Conservation (phyloP, 371 early-diverging fungal genomes). For the Mucor irregularis region DNA sequence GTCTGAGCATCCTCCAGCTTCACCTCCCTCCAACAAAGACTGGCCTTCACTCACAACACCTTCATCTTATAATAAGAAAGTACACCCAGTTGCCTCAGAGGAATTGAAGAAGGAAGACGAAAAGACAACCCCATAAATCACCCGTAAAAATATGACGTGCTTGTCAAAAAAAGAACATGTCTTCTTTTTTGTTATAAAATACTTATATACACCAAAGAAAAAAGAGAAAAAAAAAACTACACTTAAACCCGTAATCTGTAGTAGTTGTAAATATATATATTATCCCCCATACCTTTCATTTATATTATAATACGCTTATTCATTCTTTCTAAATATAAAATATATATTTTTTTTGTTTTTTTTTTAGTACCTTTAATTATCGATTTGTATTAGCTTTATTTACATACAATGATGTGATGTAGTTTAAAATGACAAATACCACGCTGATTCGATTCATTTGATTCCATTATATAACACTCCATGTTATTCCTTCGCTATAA, state of each 20-base stretch:
- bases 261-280: conserved; percentile 5
- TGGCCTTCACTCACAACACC: conserved; percentile 18
- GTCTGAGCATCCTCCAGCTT: conserved; percentile 6
- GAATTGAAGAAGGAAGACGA: conserved; percentile 3
- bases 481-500: too few species aligned
- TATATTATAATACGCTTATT: not conserved
- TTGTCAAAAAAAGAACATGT: conserved; percentile 5
- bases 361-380: not conserved
- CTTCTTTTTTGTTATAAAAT: conserved; percentile 2
- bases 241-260: not conserved
- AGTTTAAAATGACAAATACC: too few species aligned
- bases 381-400: too few species aligned
- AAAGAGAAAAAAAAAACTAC: not conserved
- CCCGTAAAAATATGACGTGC: too few species aligned
- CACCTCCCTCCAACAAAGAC: conserved; percentile 7
- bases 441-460: too few species aligned
- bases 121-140: conserved; percentile 6
- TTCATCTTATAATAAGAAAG: conserved; percentile 15
- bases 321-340: not conserved
- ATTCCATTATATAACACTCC: too few species aligned
- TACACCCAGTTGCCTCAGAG: conserved; percentile 11
- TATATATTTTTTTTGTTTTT: not conserved
- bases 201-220: not conserved
- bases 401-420: too few species aligned
- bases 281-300: conserved; percentile 1